Conservation (phyloP, 768 basidiomycete species). For the Serendipita sp. region DNA sequence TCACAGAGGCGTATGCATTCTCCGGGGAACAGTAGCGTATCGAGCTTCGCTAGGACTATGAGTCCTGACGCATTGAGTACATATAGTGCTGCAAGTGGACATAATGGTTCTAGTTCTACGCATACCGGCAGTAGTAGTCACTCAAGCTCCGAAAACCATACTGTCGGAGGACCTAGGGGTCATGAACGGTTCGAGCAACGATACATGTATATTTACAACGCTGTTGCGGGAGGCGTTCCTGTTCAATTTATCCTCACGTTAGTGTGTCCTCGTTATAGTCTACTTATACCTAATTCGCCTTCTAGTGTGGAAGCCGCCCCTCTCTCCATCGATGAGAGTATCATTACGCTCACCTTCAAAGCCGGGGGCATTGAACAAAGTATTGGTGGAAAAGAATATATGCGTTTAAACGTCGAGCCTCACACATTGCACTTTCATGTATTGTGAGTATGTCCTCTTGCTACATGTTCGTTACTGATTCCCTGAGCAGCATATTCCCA, state of each 20-base stretch:
- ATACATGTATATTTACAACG: background rate
- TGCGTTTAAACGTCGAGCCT: background rate
- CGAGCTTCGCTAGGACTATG: no score
- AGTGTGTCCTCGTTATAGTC: background rate
- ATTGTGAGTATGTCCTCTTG: background rate
- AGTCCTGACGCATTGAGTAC: no score
- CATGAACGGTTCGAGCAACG: background rate
- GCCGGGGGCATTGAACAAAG: background rate
- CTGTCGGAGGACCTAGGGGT: no score
- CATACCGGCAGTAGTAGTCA: no score
- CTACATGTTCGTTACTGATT: background rate
- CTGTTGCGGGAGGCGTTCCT: background rate
- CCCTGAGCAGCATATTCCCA: slow-evolving; percentile 39
- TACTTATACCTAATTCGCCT: background rate
- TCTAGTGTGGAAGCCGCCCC: background rate
- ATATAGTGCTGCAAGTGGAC: no score
- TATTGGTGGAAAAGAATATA: background rate
- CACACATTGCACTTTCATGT: background rate
- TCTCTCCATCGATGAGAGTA: background rate
- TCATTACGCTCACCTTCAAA: background rate
- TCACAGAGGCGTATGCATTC: no score
- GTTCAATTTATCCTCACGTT: background rate
- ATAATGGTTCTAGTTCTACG: no score
- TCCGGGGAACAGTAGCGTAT: no score
- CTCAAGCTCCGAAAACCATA: no score